Base-by-base conservation (phyloP, 2,329 filamentous ascomycete species). In the Lecanosticta acicola region DNA sequence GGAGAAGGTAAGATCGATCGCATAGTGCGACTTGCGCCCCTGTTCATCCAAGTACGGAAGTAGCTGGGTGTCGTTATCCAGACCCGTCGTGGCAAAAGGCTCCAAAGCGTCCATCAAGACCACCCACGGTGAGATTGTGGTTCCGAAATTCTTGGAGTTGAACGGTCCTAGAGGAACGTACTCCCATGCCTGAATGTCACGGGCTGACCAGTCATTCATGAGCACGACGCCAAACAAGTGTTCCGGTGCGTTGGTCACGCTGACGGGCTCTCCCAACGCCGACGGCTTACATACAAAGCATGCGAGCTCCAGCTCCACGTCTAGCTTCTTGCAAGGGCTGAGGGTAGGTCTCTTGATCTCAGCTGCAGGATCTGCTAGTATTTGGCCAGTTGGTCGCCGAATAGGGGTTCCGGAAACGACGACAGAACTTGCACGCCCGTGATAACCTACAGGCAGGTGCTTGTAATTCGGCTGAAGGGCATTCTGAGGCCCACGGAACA, bases 181-280 rank as follows among this genome's bases (percentile, higher is more conserved):
- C 66, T 94, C 87, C 85, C 85, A 93, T 0, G 78, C 77, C 63
- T 94, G 87, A 40, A 93, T 83, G 57, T 93, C 87, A 52, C 87
- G 73, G 3, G 87, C 87, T 44, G 83, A 87, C 87, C 87, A 94
- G 66, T 94, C 87, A 57, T 94, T 94, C 74, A 94, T 78, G 46
- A 94, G 68, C 0, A 93, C 87, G 19, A 87, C 74, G 11, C 87
- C 87, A 60, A 93, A 93, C 20, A 94, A 74, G 58, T 81, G 75
- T 14, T 86, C 77, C 43, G 83, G 80, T 0, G 87, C 87, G 36
- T 83, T 69, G 2, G 71, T 68, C 17, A 90, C 76, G 1, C 72
- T 66, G 16, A 93, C 74, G 0, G 80, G 76, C 43, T 76, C 69
- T 4, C 86, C 85, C 59, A 87, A 71, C 1, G 73, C 65, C 58